Percentiles rank a stretch among this genome's conserved stretches.
Evolutionary conservation across 306 rosid species (phyloP).

Genomic region (Ceratonia siliqua): DNA sequence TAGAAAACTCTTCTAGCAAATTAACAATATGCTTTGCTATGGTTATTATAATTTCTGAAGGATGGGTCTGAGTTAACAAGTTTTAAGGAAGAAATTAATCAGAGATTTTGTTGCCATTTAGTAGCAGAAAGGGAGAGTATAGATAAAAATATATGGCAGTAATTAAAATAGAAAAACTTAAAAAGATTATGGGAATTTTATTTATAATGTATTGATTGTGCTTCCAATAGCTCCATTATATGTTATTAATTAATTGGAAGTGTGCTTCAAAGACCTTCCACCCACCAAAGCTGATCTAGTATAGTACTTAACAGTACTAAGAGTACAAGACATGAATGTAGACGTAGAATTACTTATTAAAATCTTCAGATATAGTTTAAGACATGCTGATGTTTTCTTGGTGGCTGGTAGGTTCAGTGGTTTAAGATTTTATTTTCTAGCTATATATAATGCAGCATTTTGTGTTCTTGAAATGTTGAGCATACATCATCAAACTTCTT

Average conservation of each 20-base stretch:
- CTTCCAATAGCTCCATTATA: neutral
- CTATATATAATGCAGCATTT: slow-evolving; percentile 10
- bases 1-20: too few relatives aligned
- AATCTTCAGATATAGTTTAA: neutral
- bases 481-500: neutral
- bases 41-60: neutral
- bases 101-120: neutral
- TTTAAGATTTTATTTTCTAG: neutral
- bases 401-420: neutral
- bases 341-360: neutral
- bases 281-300: neutral
- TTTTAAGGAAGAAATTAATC: neutral
- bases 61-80: neutral
- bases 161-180: neutral
- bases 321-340: slow-evolving; percentile 23
- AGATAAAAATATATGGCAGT: neutral
- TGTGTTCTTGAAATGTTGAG: neutral
- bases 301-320: slow-evolving; percentile 23
- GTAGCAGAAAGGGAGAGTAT: neutral
- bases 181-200: neutral
- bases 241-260: neutral
- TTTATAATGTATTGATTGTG: neutral
- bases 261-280: neutral
- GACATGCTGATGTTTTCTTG: slow-evolving; percentile 1
- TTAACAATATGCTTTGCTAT: neutral